These are phyloP conservation scores for Trichoderma lentiforme DNA, from an alignment of 2,329 filamentous ascomycete species.

Conservation along the genomic window DNA sequence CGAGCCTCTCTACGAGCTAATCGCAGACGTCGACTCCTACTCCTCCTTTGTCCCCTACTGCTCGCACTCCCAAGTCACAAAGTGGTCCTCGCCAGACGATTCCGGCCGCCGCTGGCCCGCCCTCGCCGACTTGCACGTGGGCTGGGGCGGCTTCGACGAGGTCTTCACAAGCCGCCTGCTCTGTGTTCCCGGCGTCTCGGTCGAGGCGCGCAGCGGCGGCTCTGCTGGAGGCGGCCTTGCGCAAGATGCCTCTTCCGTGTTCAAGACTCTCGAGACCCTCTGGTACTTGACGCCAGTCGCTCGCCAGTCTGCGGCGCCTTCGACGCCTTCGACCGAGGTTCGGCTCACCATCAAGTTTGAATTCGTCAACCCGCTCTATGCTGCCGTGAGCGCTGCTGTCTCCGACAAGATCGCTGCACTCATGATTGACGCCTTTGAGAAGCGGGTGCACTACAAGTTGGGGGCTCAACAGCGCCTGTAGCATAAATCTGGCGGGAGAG, in stretches of 20 bases:
- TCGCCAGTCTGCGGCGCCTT: slow-evolving; percentile 24
- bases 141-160: slow-evolving; percentile 81
- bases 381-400: slow-evolving; percentile 73
- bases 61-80: slow-evolving; percentile 70
- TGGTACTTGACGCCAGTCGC: slow-evolving; percentile 60
- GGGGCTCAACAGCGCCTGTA: slow-evolving; percentile 13
- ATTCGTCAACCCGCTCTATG: slow-evolving; percentile 87
- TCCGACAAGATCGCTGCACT: slow-evolving; percentile 79
- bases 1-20: slow-evolving; percentile 71
- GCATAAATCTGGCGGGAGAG: background rate
- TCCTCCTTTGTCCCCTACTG: slow-evolving; percentile 89
- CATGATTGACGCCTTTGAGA: slow-evolving; percentile 94
- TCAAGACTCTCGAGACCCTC: slow-evolving; percentile 65
- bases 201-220: slow-evolving; percentile 73
- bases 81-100: slow-evolving; percentile 58
- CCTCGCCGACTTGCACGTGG: slow-evolving; percentile 75
- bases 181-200: slow-evolving; percentile 68
- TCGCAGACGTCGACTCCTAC: slow-evolving; percentile 87
- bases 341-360: slow-evolving; percentile 73
- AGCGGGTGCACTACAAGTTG: slow-evolving; percentile 58
- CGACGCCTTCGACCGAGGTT: slow-evolving; percentile 64
- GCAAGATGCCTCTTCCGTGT: slow-evolving; percentile 47
- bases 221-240: slow-evolving; percentile 44
- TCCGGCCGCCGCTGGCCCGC: slow-evolving; percentile 60
- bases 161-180: slow-evolving; percentile 76